Evolutionary conservation across 495 filamentous ascomycete species (phyloP), one percentile per base, ranked within the genome.

Genomic region (Annulohypoxylon bovei): DNA sequence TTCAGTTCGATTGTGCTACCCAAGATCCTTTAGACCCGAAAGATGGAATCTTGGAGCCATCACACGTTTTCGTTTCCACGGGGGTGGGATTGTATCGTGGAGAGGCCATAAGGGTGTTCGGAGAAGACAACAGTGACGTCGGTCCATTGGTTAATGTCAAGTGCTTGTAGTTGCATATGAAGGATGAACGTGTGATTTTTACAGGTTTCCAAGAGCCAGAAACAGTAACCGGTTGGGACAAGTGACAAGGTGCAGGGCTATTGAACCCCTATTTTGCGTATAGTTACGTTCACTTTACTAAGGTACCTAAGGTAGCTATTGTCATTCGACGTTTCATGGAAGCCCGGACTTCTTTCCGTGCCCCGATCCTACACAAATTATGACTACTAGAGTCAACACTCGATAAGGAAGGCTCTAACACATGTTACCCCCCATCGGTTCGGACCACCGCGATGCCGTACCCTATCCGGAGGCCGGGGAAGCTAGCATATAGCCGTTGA

Each of bases 161-260:
- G 33, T 63, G 40, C 62, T 30, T 47, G 5, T 25, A 12, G 35
- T 64, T 58, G 64, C 59, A 67, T 20, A 46, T 40, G 55, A 62
- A 61, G 47, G 55, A 62, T 25, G 14, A 32, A 58, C 42, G 65
- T 58, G 47, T 68, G 60, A 52, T 57, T 54, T 50, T 57, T 50
- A 37, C 39, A 16, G 27, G 35, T 40, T 53, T 12, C 12, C 18
- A 56, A 62, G 49, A 57, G 28, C 40, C 60, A 53, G 25, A 39
- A 55, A 39, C n/a, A 20, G 33, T 6, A 28, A 12, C 27, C 7
- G 47, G 42, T 65, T 72, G 49, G 61, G 27, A 53, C 61, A 58
- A 39, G 23, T 40, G 32, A 65, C 49, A 23, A 33, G 46, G 62
- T 55, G 53, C 32, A 61, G 22, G 56, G 40, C 22, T 35, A 32